Evolutionary conservation across 495 filamentous ascomycete species (phyloP), one percentile per base, ranked within the genome.

Genomic region (Ascobolus immersus): DNA sequence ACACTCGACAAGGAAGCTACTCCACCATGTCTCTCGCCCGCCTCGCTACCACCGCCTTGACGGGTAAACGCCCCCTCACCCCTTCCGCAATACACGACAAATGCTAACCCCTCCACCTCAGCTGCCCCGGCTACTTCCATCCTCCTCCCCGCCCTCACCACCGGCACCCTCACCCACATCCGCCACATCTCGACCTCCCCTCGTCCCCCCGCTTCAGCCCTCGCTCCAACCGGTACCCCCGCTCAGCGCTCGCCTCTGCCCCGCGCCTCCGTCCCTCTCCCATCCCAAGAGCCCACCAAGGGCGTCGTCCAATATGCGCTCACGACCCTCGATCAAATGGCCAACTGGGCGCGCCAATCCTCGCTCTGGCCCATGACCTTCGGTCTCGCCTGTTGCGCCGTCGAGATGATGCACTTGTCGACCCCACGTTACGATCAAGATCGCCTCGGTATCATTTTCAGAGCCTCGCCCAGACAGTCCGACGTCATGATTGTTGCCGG

Each of bases 331-430:
- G 82, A 93, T 54, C 71, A 77, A 55, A 66, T 91, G 49, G 60
- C 80, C 50, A 93, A 93, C 58, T 93, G 82, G 82, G 78, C 75
- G 21, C 79, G 82, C 24, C 82, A 93, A 55, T 68, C 69, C 36
- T 93, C 82, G 12, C 60, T 93, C 34, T 93, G 82, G 82, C 82
- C 82, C 48, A 89, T 93, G 79, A 93, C 82, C 15, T 93, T 93
- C 59, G 82, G 82, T 30, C 75, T 93, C 30, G 82, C 82, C 35
- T 93, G 82, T 65, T 93, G 82, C 56, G 82, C 82, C 54, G 60
- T 93, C 40, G 82, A 93, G 54, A 93, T 93, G 82, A 93, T 93
- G 82, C 82, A 93, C 54, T 62, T 93, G 14, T 91, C 82, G 21
- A 82, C 82, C 20, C 80, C 82, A 21, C 78, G 82, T 36, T 93